Evolutionary conservation across 768 basidiomycete genomes (phyloP).

Genomic region (Rhodotorula diobovata): DNA sequence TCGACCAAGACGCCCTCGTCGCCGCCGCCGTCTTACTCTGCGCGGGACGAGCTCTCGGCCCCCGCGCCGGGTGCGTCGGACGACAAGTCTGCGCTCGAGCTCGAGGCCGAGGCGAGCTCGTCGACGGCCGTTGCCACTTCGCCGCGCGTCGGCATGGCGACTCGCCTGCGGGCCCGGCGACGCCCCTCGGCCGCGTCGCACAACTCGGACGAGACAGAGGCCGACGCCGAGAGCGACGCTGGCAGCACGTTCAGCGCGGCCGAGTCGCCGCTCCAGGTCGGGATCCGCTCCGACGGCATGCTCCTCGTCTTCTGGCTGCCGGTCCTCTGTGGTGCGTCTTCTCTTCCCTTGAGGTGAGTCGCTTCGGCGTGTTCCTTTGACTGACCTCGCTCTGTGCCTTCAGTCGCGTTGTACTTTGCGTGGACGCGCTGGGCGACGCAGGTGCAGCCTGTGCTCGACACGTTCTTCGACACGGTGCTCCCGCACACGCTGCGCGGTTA

Average conservation of each 20-base stretch:
- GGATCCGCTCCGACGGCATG: slow-evolving; percentile 46
- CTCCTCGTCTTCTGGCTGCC: slow-evolving; percentile 50
- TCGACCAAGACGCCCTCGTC: slow-evolving; percentile 20
- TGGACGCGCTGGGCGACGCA: slow-evolving; percentile 15
- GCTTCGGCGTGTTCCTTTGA: background rate
- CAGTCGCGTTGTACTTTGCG: slow-evolving; percentile 29
- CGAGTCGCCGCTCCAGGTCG: slow-evolving; percentile 12
- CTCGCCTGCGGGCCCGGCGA: background rate
- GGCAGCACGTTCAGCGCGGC: slow-evolving; percentile 15
- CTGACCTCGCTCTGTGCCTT: background rate
- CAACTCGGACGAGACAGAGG: slow-evolving; percentile 44
- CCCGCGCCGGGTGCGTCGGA: background rate
- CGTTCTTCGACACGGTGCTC: slow-evolving; percentile 26
- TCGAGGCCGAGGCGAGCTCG: background rate
- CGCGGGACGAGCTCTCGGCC: slow-evolving; percentile 11
- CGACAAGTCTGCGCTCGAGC: background rate
- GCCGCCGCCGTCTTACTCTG: slow-evolving; percentile 29
- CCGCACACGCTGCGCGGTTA: background rate
- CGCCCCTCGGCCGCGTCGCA: slow-evolving; percentile 40
- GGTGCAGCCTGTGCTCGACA: slow-evolving; percentile 26
- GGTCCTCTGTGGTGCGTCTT: slow-evolving; percentile 37
- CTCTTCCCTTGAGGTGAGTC: background rate
- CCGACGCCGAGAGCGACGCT: slow-evolving; percentile 37
- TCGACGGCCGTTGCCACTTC: background rate
- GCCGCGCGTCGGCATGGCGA: background rate